Conservation (phyloP, 805 yeast genomes). For the Sugiyamaella valdiviana region DNA sequence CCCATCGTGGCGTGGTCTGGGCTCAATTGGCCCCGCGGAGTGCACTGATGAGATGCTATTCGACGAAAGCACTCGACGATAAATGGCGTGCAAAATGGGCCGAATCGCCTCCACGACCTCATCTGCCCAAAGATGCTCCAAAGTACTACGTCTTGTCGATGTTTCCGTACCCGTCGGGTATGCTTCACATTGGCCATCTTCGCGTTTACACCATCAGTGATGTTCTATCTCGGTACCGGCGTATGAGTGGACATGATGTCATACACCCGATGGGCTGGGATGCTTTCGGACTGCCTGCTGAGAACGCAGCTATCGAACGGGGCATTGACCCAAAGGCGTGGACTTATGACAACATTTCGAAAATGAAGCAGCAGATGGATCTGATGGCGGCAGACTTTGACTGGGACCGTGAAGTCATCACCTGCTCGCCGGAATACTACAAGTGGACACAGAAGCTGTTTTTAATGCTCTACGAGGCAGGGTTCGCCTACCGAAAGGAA, state of each 20-base stretch:
- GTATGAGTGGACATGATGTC: slow-evolving; percentile 70
- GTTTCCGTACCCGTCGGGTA: slow-evolving; percentile 97
- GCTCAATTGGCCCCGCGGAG: too few relatives aligned
- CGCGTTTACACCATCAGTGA: slow-evolving; percentile 91
- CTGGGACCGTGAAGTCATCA: slow-evolving; percentile 86
- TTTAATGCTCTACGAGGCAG: slow-evolving; percentile 61
- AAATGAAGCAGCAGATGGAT: slow-evolving; percentile 79
- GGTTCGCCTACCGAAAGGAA: slow-evolving; percentile 76
- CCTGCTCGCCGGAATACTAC: slow-evolving; percentile 83
- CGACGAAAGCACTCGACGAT: slow-evolving; percentile 17
- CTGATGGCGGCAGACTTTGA: slow-evolving; percentile 80
- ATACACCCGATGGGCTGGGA: slow-evolving; percentile 99
- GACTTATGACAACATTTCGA: slow-evolving; percentile 74
- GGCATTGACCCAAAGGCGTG: slow-evolving; percentile 71
- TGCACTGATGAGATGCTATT: neutral
- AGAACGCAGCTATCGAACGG: slow-evolving; percentile 92
- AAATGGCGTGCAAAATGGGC: slow-evolving; percentile 31
- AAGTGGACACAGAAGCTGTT: slow-evolving; percentile 90
- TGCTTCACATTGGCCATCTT: slow-evolving; percentile 87
- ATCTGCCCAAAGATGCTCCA: neutral
- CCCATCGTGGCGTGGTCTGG: too few relatives aligned
- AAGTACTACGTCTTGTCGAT: slow-evolving; percentile 64
- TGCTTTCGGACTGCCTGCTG: slow-evolving; percentile 97
- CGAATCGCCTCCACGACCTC: slow-evolving; percentile 13
- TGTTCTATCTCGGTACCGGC: slow-evolving; percentile 67